Conservation (phyloP, 2,329 filamentous ascomycete genomes). For the Albophoma yamanashiensis region DNA sequence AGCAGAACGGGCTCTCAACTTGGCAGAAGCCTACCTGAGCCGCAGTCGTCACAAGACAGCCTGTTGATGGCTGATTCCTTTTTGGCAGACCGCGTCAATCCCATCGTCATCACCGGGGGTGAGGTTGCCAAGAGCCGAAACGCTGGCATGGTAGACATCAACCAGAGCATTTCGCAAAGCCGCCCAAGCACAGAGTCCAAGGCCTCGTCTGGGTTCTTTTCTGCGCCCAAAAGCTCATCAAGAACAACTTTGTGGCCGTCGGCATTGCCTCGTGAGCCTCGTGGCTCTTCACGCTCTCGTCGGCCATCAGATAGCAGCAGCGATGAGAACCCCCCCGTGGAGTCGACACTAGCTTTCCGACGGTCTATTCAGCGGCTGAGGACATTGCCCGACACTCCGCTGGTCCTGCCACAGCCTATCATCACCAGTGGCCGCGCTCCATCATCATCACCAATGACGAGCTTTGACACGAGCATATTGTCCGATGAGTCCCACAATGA, state of each 20-base stretch:
- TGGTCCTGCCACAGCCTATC: conserved; percentile 43
- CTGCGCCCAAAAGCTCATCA: conserved; percentile 27
- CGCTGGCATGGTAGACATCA: conserved; percentile 37
- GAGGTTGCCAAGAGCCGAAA: conserved; percentile 52
- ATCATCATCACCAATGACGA: conserved; percentile 39
- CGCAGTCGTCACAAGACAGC: conserved; percentile 40
- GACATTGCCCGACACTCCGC: conserved; percentile 29
- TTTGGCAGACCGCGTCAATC: conserved; percentile 50
- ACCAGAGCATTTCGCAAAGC: conserved; percentile 30
- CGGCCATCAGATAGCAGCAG: conserved; percentile 47
- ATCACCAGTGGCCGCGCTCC: conserved; percentile 31
- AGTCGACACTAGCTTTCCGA: conserved; percentile 42
- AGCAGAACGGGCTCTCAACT: conserved; percentile 47
- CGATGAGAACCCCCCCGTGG: conserved; percentile 35
- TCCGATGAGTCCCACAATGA: conserved; percentile 45
- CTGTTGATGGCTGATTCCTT: conserved; percentile 43
- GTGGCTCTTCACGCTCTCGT: conserved; percentile 15
- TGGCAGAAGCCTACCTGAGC: conserved; percentile 30
- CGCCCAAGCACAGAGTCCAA: conserved; percentile 33
- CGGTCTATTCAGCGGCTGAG: conserved; percentile 42
- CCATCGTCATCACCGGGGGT: conserved; percentile 55
- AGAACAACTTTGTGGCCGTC: conserved; percentile 44
- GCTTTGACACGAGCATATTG: conserved; percentile 44
- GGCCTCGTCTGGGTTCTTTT: conserved; percentile 25
- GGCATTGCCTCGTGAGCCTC: conserved; percentile 30